Conservation (phyloP, 176 grass and related monocot species). For the Oryza coarctata region DNA sequence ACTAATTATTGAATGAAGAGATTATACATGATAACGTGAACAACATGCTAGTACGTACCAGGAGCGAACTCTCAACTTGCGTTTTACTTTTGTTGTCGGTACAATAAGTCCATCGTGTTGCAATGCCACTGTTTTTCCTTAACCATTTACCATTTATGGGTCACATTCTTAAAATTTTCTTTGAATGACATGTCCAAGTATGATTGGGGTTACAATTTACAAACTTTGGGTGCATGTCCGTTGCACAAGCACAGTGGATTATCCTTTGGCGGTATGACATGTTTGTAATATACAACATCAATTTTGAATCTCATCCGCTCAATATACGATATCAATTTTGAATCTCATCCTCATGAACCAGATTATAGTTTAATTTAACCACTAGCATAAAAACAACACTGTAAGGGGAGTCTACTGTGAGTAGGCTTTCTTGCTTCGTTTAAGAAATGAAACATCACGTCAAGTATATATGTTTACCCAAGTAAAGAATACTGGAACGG, state of each 20-base stretch:
- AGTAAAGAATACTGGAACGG: not conserved
- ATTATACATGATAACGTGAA: not conserved
- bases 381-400: not conserved
- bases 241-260: not conserved
- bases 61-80: not conserved
- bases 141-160: not conserved
- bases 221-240: not conserved
- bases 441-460: not conserved
- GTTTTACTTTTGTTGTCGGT: not conserved
- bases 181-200: not conserved
- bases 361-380: not conserved
- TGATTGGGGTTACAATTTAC: not conserved
- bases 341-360: not conserved
- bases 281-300: not conserved
- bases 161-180: not conserved
- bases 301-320: not conserved
- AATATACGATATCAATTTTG: not conserved
- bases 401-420: not conserved
- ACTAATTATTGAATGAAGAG: not conserved
- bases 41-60: not conserved
- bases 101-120: not conserved
- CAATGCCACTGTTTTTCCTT: not conserved
- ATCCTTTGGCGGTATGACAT: not conserved
- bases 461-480: conserved; percentile 33
- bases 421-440: not conserved